These are phyloP conservation scores for Aspergillus chevalieri DNA, from an alignment of 2,329 filamentous ascomycete genomes.

Conservation along the genomic window DNA sequence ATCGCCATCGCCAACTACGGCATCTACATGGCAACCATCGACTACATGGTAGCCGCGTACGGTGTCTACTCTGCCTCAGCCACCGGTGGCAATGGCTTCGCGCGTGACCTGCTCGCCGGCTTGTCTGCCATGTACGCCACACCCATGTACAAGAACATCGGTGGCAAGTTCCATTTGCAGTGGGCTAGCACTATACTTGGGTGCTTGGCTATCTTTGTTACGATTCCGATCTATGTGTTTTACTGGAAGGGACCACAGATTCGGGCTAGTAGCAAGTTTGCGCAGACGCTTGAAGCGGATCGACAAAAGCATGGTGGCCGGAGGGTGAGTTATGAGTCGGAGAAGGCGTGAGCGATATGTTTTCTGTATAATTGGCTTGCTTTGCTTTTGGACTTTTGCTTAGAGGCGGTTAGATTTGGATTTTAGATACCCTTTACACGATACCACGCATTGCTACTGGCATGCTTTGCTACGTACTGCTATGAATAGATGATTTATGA, in stretches of 20 bases:
- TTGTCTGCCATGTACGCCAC: constrained; percentile 62
- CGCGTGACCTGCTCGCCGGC: constrained; percentile 67
- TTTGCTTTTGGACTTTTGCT: neutral
- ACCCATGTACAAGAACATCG: constrained; percentile 54
- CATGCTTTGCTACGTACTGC: neutral
- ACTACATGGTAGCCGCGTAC: constrained; percentile 72
- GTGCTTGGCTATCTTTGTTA: constrained; percentile 45
- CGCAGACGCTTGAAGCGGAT: constrained; percentile 33
- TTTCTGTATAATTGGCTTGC: neutral
- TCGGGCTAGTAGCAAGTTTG: constrained; percentile 48
- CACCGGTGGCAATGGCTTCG: constrained; percentile 69
- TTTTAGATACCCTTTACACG: neutral
- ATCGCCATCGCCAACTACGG: constrained; percentile 69
- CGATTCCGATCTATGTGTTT: constrained; percentile 50
- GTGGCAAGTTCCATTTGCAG: constrained; percentile 41
- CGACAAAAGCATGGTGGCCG: constrained; percentile 12
- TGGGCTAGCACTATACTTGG: constrained; percentile 51
- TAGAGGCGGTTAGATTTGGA: neutral
- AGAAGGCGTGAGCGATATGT: constrained; percentile 4
- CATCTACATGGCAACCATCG: constrained; percentile 71
- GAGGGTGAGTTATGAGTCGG: constrained; percentile 11
- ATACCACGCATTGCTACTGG: neutral
- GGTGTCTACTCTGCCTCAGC: constrained; percentile 68
- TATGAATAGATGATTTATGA: neutral
- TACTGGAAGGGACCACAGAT: constrained; percentile 52